These are phyloP conservation scores for rapeseed (Brassica napus) DNA, from an alignment of 345 rosid species.

Conservation along the genomic window DNA sequence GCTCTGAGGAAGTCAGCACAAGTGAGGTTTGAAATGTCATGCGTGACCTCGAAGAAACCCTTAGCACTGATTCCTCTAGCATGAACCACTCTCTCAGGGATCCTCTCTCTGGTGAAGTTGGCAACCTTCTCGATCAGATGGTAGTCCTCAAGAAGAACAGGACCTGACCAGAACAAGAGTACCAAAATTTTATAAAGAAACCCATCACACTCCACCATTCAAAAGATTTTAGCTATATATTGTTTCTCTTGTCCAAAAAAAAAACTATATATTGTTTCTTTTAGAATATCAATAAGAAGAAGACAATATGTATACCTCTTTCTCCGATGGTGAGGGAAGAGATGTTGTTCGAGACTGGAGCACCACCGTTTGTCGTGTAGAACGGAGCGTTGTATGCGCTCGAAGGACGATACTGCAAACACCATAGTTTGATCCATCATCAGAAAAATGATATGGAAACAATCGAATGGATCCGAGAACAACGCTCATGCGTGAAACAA, in stretches of 20 bases:
- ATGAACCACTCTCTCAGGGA: constrained; percentile 98
- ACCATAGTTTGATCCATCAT: constrained; percentile 8
- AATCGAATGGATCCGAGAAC: background rate
- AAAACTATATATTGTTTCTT: no score
- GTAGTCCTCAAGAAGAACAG: constrained; percentile 96
- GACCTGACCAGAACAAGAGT: constrained; percentile 54
- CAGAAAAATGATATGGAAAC: background rate
- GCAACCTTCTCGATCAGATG: constrained; percentile 93
- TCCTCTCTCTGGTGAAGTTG: constrained; percentile 86
- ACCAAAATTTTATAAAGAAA: background rate
- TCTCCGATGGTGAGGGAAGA: constrained; percentile 77
- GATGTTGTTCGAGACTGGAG: constrained; percentile 83
- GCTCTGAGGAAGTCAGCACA: constrained; percentile 97
- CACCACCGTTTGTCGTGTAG: constrained; percentile 80
- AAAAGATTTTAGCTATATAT: background rate
- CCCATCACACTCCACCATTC: background rate
- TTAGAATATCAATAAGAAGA: no score
- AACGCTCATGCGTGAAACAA: background rate
- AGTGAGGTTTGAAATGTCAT: constrained; percentile 75
- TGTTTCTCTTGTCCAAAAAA: background rate
- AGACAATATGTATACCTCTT: constrained; percentile 54
- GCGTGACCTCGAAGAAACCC: constrained; percentile 98
- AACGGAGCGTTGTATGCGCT: constrained; percentile 64
- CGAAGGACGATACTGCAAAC: constrained; percentile 54
- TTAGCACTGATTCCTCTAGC: constrained; percentile 99